These are phyloP conservation scores for Dictyostelium purpureum DNA, from an alignment of 78 protist species.

Conservation along the genomic window DNA sequence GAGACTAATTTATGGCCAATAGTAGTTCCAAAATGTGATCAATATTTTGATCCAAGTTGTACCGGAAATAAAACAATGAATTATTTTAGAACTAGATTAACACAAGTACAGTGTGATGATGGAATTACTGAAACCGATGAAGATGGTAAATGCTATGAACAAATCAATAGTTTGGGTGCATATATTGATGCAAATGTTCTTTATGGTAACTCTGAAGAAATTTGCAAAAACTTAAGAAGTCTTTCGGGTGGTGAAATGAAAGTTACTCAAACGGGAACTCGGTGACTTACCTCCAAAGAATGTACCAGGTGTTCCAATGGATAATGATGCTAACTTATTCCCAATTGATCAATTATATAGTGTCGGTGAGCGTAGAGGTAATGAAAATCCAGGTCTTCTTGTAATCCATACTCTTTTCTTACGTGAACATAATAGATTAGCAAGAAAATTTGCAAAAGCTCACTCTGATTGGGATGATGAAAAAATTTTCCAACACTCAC, in stretches of 20 bases:
- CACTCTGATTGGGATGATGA: conserved; percentile 36
- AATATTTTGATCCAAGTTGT: conserved; percentile 70
- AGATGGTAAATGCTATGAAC: conserved; percentile 50
- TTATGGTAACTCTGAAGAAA: conserved; percentile 25
- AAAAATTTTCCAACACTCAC: conserved; percentile 38
- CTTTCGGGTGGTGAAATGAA: conserved; percentile 30
- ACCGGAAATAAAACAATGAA: conserved; percentile 30
- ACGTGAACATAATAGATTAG: conserved; percentile 81
- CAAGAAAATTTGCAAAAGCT: background rate
- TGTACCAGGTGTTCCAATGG: conserved; percentile 34
- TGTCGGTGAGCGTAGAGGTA: conserved; percentile 77
- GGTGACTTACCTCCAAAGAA: conserved; percentile 70
- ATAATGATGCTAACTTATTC: conserved; percentile 50
- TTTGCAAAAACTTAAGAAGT: conserved; percentile 4
- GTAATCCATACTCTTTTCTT: conserved; percentile 34
- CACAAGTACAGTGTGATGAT: background rate
- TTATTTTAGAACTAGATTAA: conserved; percentile 39
- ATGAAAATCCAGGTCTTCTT: conserved; percentile 75
- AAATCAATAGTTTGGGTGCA: conserved; percentile 41
- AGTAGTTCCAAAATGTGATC: conserved; percentile 64
- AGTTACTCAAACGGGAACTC: background rate
- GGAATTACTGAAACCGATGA: background rate
- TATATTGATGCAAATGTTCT: conserved; percentile 52
- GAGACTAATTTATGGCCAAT: conserved; percentile 34
- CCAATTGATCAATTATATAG: conserved; percentile 26